A percentile compares a stretch with the other conserved stretches of the same genome.
Conservation (phyloP, 495 filamentous ascomycete genomes). For the Aspergillus avenaceus region DNA sequence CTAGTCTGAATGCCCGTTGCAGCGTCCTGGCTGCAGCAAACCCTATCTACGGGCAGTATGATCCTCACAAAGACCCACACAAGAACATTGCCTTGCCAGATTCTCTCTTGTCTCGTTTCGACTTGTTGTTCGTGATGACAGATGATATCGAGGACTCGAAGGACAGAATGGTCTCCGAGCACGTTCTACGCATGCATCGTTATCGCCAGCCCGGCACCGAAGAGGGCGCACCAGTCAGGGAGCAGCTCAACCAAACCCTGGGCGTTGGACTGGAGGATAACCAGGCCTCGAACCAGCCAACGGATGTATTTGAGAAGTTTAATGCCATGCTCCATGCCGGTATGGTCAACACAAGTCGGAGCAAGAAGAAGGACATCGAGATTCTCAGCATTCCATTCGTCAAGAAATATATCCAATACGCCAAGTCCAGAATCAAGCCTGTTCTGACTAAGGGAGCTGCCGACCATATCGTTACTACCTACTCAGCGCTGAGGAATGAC, state of each 20-base stretch:
- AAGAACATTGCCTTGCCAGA: slow-evolving; percentile 98
- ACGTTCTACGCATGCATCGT: slow-evolving; percentile 95
- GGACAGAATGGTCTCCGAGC: slow-evolving; percentile 89
- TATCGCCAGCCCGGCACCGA: slow-evolving; percentile 93
- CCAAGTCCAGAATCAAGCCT: slow-evolving; percentile 88
- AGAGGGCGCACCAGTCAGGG: slow-evolving; percentile 91
- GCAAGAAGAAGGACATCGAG: slow-evolving; percentile 70
- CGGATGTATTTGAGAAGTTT: slow-evolving; percentile 94
- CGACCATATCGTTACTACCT: slow-evolving; percentile 88
- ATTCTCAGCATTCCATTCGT: slow-evolving; percentile 98
- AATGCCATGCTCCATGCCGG: slow-evolving; percentile 94
- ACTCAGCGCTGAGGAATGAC: slow-evolving; percentile 91
- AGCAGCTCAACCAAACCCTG: slow-evolving; percentile 78
- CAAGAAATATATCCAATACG: slow-evolving; percentile 99
- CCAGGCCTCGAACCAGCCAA: slow-evolving; percentile 65
- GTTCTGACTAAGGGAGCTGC: slow-evolving; percentile 88
- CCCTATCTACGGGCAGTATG: slow-evolving; percentile 97
- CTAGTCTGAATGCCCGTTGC: slow-evolving; percentile 93
- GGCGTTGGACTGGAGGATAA: slow-evolving; percentile 84
- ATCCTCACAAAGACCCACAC: slow-evolving; percentile 97
- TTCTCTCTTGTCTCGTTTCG: slow-evolving; percentile 96
- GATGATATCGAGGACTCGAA: slow-evolving; percentile 94
- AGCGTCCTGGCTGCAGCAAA: slow-evolving; percentile 97
- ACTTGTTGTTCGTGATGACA: slow-evolving; percentile 96
- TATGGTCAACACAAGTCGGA: slow-evolving; percentile 70